phyloP scores from a whole-genome alignment of 2,329 filamentous ascomycete genomes.

The Colletotrichum sidae region DNA sequence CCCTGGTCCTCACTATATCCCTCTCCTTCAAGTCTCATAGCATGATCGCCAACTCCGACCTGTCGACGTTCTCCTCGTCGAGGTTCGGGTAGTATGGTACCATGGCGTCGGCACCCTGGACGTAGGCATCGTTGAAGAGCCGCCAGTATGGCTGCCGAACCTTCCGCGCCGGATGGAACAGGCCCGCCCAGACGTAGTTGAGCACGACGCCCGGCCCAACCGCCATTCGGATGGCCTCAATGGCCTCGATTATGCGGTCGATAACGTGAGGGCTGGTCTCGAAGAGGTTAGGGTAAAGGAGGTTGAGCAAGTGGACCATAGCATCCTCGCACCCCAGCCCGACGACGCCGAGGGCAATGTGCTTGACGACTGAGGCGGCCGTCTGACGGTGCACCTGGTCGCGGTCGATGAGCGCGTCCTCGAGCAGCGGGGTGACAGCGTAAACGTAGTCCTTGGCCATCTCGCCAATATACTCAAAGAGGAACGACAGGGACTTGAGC shows the following conservation, averaged over 20 bases:
- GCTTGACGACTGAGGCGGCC: slow-evolving; percentile 95
- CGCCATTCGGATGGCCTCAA: slow-evolving; percentile 94
- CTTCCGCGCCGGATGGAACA: slow-evolving; percentile 97
- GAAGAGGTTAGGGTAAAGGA: slow-evolving; percentile 96
- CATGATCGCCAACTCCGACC: slow-evolving; percentile 86
- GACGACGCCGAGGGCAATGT: slow-evolving; percentile 96
- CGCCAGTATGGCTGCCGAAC: slow-evolving; percentile 96
- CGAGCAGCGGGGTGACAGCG: slow-evolving; percentile 92
- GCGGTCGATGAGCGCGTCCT: slow-evolving; percentile 96
- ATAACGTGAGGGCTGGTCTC: slow-evolving; percentile 99
- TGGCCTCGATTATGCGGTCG: slow-evolving; percentile 96
- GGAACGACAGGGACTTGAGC: slow-evolving; percentile 94
- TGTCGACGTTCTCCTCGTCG: slow-evolving; percentile 81
- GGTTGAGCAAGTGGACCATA: slow-evolving; percentile 96
- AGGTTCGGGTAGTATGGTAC: slow-evolving; percentile 95
- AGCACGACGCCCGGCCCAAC: slow-evolving; percentile 92
- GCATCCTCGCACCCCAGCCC: slow-evolving; percentile 97
- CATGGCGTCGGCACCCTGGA: slow-evolving; percentile 92
- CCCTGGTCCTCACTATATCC: neutral
- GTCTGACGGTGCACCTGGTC: slow-evolving; percentile 99
- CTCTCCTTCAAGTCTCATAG: slow-evolving; percentile 61
- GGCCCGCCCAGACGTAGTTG: slow-evolving; percentile 97
- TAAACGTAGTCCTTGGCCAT: slow-evolving; percentile 99
- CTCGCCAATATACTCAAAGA: slow-evolving; percentile 99
- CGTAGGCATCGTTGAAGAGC: slow-evolving; percentile 96